A percentile compares a stretch with the other conserved stretches of the same genome.
phyloP scores from a whole-genome alignment of 2,329 filamentous ascomycete genomes.

The Stemphylium vesicarium region DNA sequence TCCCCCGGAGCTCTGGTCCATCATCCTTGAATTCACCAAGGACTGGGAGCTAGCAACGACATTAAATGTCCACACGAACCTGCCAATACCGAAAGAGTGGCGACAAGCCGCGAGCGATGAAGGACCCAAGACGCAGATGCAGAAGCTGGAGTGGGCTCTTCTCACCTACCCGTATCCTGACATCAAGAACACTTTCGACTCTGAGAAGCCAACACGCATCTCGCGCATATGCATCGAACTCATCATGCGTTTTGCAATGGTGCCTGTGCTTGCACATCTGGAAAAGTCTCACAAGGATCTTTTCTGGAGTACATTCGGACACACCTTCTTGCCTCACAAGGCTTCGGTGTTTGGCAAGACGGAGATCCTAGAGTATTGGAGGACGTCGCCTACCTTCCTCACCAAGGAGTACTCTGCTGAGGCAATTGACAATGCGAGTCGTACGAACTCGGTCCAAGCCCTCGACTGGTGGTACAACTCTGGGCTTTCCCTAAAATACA shows the following conservation, averaged over 20 bases:
- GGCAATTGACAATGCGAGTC: conserved; percentile 85
- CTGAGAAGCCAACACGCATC: conserved; percentile 74
- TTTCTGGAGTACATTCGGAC: conserved; percentile 84
- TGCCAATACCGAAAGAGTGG: conserved; percentile 78
- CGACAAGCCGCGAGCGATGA: conserved; percentile 66
- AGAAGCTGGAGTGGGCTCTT: conserved; percentile 84
- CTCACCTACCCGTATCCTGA: conserved; percentile 73
- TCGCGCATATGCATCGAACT: conserved; percentile 84
- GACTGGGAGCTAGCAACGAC: conserved; percentile 92
- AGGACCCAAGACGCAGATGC: conserved; percentile 73
- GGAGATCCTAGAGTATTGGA: conserved; percentile 91
- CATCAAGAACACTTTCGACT: conserved; percentile 75
- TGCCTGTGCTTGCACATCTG: conserved; percentile 76
- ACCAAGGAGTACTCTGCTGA: conserved; percentile 87
- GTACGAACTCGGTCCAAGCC: conserved; percentile 82
- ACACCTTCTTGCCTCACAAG: conserved; percentile 83
- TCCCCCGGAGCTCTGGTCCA: conserved; percentile 87
- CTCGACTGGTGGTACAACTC: conserved; percentile 92
- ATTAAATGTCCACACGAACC: conserved; percentile 78
- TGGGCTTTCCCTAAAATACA: conserved; percentile 81
- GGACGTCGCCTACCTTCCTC: conserved; percentile 78
- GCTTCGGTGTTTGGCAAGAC: conserved; percentile 86
- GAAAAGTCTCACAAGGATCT: conserved; percentile 73
- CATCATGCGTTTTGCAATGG: conserved; percentile 89
- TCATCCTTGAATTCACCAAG: conserved; percentile 80